A percentile compares a stretch with the other conserved stretches of the same genome.
phyloP scores from a whole-genome alignment of 1,284 basidiomycete species.

The Erythrobasidium hasegawianum region DNA sequence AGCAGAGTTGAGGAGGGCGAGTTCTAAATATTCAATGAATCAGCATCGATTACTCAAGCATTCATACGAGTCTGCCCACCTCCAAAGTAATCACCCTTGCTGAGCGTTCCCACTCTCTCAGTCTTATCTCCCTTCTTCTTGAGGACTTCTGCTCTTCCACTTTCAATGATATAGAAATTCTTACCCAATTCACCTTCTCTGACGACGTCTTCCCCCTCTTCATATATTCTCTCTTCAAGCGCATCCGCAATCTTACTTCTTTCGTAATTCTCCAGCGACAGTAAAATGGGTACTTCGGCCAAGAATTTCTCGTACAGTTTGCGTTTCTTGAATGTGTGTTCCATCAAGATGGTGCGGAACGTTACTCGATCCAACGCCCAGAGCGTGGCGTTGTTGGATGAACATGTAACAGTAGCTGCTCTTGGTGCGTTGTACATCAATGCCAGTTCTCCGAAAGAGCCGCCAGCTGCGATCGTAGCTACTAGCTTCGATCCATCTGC shows the following conservation, averaged over 20 bases:
- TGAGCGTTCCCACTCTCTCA: conserved; percentile 70
- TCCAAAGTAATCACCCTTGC: conserved; percentile 96
- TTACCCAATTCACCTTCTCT: conserved; percentile 90
- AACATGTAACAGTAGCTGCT: conserved; percentile 85
- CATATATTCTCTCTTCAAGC: conserved; percentile 75
- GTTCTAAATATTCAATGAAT: conserved; percentile 56
- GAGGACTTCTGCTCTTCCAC: conserved; percentile 81
- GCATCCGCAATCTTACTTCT: conserved; percentile 96
- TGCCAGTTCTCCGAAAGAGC: conserved; percentile 92
- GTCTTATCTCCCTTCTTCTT: conserved; percentile 65
- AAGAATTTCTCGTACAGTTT: conserved; percentile 96
- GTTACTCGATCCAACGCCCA: conserved; percentile 97
- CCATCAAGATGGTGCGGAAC: conserved; percentile 92
- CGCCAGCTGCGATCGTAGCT: conserved; percentile 76
- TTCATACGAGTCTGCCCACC: conserved; percentile 60
- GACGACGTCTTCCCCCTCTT: conserved; percentile 80
- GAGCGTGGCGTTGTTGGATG: conserved; percentile 69
- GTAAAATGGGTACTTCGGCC: conserved; percentile 81
- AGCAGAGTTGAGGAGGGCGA: conserved; percentile 75
- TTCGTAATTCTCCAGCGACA: conserved; percentile 78
- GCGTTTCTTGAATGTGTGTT: conserved; percentile 71
- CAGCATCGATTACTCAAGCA: not conserved
- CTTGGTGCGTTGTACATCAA: conserved; percentile 97
- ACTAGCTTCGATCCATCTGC: conserved; percentile 65
- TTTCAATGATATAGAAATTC: conserved; percentile 95